Percentiles rank a stretch among this genome's conserved stretches.
Conservation (phyloP, 2,329 filamentous ascomycete species). For the Truncatella angustata region DNA sequence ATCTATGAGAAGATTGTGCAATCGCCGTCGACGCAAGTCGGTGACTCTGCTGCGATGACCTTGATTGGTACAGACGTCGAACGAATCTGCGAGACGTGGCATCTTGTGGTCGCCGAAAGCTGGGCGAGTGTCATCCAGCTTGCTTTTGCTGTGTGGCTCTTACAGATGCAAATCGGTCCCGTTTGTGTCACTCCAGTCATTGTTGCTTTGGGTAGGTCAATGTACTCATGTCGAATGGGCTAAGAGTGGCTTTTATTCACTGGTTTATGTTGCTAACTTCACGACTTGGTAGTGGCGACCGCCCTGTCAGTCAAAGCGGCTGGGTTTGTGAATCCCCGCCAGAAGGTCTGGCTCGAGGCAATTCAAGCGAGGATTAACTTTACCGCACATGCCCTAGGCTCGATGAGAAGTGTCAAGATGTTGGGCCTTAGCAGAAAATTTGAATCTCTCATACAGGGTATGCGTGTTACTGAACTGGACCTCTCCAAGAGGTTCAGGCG, state of each 20-base stretch:
- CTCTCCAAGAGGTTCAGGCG: conserved; percentile 4
- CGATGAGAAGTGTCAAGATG: conserved; percentile 12
- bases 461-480: conserved; percentile 8
- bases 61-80: conserved; percentile 12
- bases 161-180: conserved; percentile 9
- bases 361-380: conserved; percentile 7
- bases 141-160: conserved; percentile 8
- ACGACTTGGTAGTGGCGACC: conserved; percentile 4
- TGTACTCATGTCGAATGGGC: conserved; percentile 9
- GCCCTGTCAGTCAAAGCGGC: conserved; percentile 3
- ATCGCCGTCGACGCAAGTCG: background rate
- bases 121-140: conserved; percentile 9
- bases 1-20: conserved; percentile 11
- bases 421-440: conserved; percentile 6
- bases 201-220: conserved; percentile 6
- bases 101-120: conserved; percentile 5
- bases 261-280: conserved; percentile 9
- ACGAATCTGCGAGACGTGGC: conserved; percentile 6
- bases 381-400: conserved; percentile 6
- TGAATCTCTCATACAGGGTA: conserved; percentile 2
- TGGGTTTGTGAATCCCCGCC: conserved; percentile 2
- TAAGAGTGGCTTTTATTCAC: conserved; percentile 7
- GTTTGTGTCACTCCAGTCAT: conserved; percentile 9
- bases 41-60: conserved; percentile 12
- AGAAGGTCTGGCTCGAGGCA: conserved; percentile 8